Percentiles rank a stretch among this genome's conserved stretches.
These are phyloP conservation scores for Kernera saxatilis DNA, from an alignment of 345 rosid genomes.

Conservation along the genomic window DNA sequence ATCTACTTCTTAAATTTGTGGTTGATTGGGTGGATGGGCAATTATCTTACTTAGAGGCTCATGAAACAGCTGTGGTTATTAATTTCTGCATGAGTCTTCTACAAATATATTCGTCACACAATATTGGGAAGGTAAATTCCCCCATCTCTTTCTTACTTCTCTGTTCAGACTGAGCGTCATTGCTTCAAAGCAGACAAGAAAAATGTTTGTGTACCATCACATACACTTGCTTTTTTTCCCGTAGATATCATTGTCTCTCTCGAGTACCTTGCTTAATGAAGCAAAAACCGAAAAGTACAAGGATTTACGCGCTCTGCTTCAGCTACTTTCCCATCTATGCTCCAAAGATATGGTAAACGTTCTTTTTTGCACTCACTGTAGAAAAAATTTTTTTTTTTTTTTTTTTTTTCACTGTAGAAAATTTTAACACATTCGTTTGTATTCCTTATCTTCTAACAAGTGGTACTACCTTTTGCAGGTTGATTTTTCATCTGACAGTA, in stretches of 20 bases:
- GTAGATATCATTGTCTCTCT: conserved; percentile 68
- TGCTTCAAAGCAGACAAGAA: background rate
- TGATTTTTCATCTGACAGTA: conserved; percentile 85
- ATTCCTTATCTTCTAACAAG: conserved; percentile 10
- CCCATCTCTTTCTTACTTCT: background rate
- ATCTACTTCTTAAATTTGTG: conserved; percentile 83
- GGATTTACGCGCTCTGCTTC: conserved; percentile 95
- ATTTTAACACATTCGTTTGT: background rate
- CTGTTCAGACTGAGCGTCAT: background rate
- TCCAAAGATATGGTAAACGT: conserved; percentile 82
- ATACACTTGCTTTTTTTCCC: background rate
- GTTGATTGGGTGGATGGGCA: conserved; percentile 98
- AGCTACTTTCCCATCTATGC: conserved; percentile 88
- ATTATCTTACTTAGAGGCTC: conserved; percentile 83
- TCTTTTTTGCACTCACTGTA: background rate
- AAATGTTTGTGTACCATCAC: conserved; percentile 1
- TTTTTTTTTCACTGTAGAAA: background rate
- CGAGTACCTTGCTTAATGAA: conserved; percentile 78
- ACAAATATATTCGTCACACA: conserved; percentile 90
- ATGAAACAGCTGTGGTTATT: conserved; percentile 66
- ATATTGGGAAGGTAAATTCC: conserved; percentile 82
- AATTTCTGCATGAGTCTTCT: conserved; percentile 92
- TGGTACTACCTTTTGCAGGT: conserved; percentile 42
- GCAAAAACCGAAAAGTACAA: conserved; percentile 80
- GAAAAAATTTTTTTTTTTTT: no score